Conservation (phyloP, 345 rosid species). For the Salix suchowensis region DNA sequence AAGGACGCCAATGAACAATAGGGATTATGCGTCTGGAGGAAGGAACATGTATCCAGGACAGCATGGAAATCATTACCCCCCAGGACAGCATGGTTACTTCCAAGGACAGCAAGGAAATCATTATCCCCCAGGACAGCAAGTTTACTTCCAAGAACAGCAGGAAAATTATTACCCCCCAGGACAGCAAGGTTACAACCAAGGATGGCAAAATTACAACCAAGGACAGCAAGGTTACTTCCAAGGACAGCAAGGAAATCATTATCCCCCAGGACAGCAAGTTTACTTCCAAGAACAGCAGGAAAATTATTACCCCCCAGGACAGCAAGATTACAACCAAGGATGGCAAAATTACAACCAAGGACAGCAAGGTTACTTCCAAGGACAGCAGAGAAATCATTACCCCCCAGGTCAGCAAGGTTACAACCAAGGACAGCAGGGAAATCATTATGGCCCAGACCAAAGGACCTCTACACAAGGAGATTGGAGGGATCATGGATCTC, state of each 20-base stretch:
- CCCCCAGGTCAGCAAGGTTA: conserved; percentile 32
- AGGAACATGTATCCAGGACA: conserved; percentile 29
- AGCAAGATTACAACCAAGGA: conserved; percentile 43
- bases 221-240: conserved; percentile 27
- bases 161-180: conserved; percentile 38
- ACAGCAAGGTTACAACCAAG: conserved; percentile 17
- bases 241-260: conserved; percentile 34
- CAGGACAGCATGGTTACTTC: conserved; percentile 9
- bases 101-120: conserved; percentile 23
- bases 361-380: conserved; percentile 26
- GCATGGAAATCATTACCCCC: conserved; percentile 35
- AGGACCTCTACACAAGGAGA: conserved; percentile 42
- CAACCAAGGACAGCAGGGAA: conserved; percentile 25
- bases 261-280: conserved; percentile 21
- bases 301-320: conserved; percentile 8
- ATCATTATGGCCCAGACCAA: conserved; percentile 34
- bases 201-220: neutral
- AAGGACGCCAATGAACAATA: conserved; percentile 37
- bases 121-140: conserved; percentile 33
- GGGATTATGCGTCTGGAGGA: conserved; percentile 36
- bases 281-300: conserved; percentile 12
- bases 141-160: conserved; percentile 12
- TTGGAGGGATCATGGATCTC: conserved; percentile 14
- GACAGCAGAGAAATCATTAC: conserved; percentile 34
- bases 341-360: conserved; percentile 41